These are phyloP conservation scores for Chloropicon primus DNA, from an alignment of 139 green algal species.

Conservation along the genomic window DNA sequence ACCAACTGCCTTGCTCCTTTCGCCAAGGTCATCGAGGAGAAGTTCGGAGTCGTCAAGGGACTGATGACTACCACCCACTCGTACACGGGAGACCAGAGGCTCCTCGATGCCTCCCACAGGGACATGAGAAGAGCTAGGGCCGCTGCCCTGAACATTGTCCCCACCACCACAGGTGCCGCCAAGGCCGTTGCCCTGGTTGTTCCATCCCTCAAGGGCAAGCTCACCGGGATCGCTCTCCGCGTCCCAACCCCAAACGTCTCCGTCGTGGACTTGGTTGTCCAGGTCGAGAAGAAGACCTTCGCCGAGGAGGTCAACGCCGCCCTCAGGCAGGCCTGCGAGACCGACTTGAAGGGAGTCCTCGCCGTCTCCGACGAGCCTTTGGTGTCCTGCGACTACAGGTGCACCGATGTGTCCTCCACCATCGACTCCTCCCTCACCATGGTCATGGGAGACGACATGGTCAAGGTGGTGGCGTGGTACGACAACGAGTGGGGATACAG, in stretches of 20 bases:
- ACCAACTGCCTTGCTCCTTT: constrained; percentile 99
- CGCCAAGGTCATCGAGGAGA: constrained; percentile 96
- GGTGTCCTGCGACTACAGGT: constrained; percentile 89
- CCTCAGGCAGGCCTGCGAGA: constrained; percentile 76
- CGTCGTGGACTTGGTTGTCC: constrained; percentile 91
- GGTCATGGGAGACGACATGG: constrained; percentile 99
- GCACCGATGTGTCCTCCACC: constrained; percentile 19
- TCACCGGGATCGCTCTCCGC: constrained; percentile 89
- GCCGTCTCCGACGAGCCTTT: constrained; percentile 81
- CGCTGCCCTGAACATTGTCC: constrained; percentile 96
- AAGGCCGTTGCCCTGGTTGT: constrained; percentile 96
- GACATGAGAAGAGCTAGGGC: constrained; percentile 92
- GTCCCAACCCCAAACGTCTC: constrained; percentile 98
- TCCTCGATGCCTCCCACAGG: constrained; percentile 95
- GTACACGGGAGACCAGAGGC: constrained; percentile 97
- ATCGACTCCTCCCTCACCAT: constrained; percentile 96
- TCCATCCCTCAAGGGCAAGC: constrained; percentile 83
- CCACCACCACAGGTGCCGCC: constrained; percentile 95
- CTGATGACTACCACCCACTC: constrained; percentile 99
- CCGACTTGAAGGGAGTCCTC: constrained; percentile 79
- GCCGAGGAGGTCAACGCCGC: constrained; percentile 98
- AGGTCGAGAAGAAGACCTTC: constrained; percentile 96
- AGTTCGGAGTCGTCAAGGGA: constrained; percentile 98
- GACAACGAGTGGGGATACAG: constrained; percentile 86
- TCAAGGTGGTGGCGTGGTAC: constrained; percentile 94